phyloP scores from a whole-genome alignment of 306 rosid species.

The Potentilla sterilis region DNA sequence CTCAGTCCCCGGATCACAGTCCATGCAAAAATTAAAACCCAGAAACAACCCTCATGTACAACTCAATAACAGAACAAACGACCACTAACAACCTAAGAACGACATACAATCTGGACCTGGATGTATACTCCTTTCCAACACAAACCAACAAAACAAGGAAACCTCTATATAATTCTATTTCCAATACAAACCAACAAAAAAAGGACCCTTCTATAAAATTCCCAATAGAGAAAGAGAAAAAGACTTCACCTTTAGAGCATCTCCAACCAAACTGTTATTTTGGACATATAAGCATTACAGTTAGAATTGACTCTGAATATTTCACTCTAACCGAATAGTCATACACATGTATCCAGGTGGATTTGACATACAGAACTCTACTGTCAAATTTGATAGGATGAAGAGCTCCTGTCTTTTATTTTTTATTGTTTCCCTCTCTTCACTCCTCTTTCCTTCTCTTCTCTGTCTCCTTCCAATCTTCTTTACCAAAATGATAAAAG shows the following conservation, averaged over 20 bases:
- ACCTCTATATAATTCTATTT: neutral
- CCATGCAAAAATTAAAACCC: neutral
- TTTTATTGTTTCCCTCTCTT: no score
- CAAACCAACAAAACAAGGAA: neutral
- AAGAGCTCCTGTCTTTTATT: no score
- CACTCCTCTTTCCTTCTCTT: no score
- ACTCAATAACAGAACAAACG: neutral
- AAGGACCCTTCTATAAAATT: neutral
- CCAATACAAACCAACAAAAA: neutral
- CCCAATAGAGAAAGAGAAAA: neutral
- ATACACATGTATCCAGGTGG: no score
- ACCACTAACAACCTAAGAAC: neutral
- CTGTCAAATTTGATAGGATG: no score
- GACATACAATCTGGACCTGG: neutral
- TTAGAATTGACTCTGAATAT: no score
- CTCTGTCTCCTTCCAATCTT: no score
- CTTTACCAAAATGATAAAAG: no score
- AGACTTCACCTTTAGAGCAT: neutral
- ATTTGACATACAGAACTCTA: no score
- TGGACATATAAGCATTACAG: no score
- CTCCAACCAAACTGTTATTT: no score
- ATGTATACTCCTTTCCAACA: neutral
- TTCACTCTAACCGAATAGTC: no score
- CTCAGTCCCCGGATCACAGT: neutral
- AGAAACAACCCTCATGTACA: neutral